Percentiles rank a stretch among this genome's conserved stretches.
phyloP scores from a whole-genome alignment of 106 monocot species.

The Vanilla planifolia region DNA sequence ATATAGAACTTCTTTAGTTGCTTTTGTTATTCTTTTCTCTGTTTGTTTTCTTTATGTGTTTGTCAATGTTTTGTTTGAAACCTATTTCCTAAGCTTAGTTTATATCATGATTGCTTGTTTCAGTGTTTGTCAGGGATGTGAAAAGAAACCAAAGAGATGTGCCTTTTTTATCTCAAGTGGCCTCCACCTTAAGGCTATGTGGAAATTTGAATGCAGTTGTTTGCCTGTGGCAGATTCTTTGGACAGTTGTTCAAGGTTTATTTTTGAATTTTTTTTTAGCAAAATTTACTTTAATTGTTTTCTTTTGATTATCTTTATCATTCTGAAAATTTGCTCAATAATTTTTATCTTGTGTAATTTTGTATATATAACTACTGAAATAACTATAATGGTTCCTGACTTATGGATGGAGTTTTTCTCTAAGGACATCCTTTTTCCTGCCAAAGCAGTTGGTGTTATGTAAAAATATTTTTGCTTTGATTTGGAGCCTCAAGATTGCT shows the following conservation, averaged over 20 bases:
- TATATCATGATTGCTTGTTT: background rate
- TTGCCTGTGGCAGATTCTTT: constrained; percentile 12
- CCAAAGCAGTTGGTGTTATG: too few species aligned
- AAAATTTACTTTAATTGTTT: background rate
- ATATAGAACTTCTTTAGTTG: background rate
- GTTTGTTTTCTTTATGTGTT: background rate
- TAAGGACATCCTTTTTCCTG: background rate
- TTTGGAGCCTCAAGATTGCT: background rate
- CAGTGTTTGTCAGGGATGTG: constrained; percentile 10
- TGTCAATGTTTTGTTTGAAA: constrained; percentile 1
- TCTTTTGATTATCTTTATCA: background rate
- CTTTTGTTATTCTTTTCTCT: background rate
- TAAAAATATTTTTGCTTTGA: background rate
- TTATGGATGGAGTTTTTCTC: background rate
- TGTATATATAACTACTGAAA: background rate
- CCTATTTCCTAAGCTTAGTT: background rate
- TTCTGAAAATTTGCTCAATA: background rate
- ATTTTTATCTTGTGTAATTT: background rate
- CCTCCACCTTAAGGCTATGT: constrained; percentile 48
- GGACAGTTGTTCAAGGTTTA: constrained; percentile 30
- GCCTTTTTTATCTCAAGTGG: constrained; percentile 35
- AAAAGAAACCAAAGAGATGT: constrained; percentile 27
- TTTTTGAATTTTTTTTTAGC: constrained; percentile 4
- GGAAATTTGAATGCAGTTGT: constrained; percentile 77
- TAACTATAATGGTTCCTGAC: background rate